A percentile compares a stretch with the other conserved stretches of the same genome.
Evolutionary conservation across 371 early-diverging fungal species (phyloP).

Genomic region (Nosema granulosis): DNA sequence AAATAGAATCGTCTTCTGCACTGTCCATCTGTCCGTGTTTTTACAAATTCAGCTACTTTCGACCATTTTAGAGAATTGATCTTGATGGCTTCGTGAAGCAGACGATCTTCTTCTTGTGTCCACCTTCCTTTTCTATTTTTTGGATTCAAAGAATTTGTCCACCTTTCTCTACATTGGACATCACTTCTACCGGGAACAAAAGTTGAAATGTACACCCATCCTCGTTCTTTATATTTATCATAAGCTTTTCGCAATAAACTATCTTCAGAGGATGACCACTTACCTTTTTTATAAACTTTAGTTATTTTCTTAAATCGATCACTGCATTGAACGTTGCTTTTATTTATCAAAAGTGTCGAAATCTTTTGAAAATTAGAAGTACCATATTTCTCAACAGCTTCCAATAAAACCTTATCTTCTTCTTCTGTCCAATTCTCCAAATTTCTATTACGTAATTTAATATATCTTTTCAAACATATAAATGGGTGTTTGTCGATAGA

Average conservation of each 20-base stretch:
- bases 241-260: slow-evolving; percentile 21
- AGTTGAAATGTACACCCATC: slow-evolving; percentile 5
- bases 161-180: slow-evolving; percentile 37
- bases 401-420: slow-evolving; percentile 2
- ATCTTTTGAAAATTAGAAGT: neutral
- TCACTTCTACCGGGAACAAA: slow-evolving; percentile 14
- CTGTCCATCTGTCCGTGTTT: slow-evolving; percentile 38
- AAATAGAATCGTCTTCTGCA: slow-evolving; percentile 55
- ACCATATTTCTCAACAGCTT: neutral
- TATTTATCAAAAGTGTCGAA: neutral
- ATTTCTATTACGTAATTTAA: neutral
- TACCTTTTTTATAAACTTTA: slow-evolving; percentile 67
- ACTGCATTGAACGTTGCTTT: neutral
- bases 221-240: neutral
- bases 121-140: slow-evolving; percentile 33
- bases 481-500: neutral
- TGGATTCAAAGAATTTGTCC: slow-evolving; percentile 1
- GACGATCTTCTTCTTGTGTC: slow-evolving; percentile 44
- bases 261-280: slow-evolving; percentile 75
- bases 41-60: slow-evolving; percentile 24
- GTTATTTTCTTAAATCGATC: slow-evolving; percentile 2
- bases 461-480: slow-evolving; percentile 5
- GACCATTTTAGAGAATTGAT: slow-evolving; percentile 34
- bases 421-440: neutral
- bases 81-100: slow-evolving; percentile 18